Percentiles rank a stretch among this genome's conserved stretches.
These are phyloP conservation scores for Entonaema liquescens DNA, from an alignment of 495 filamentous ascomycete species.

Conservation along the genomic window DNA sequence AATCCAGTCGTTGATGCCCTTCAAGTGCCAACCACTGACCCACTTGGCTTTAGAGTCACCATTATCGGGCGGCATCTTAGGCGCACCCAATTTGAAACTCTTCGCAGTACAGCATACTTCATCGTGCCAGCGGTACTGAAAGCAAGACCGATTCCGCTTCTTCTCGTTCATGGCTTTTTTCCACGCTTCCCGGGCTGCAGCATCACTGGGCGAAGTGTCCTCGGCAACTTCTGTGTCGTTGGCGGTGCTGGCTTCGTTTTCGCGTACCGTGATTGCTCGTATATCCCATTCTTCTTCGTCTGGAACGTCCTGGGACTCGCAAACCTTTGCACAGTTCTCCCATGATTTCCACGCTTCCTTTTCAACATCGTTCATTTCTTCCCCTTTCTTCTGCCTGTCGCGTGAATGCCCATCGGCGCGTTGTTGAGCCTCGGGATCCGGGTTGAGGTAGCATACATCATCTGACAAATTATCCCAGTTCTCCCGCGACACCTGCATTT, in stretches of 20 bases:
- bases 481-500: constrained; percentile 46
- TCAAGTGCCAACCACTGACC: constrained; percentile 48
- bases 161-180: constrained; percentile 41
- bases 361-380: constrained; percentile 49
- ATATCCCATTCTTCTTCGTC: constrained; percentile 40
- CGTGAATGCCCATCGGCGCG: constrained; percentile 24
- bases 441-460: constrained; percentile 49
- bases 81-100: constrained; percentile 47
- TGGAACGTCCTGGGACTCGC: constrained; percentile 47
- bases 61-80: constrained; percentile 39
- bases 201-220: constrained; percentile 75
- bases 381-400: constrained; percentile 44
- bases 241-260: constrained; percentile 32
- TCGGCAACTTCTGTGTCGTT: constrained; percentile 57
- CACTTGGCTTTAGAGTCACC: constrained; percentile 34
- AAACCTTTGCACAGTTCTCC: constrained; percentile 53
- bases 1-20: constrained; percentile 52
- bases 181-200: constrained; percentile 44
- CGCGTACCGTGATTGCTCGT: constrained; percentile 10
- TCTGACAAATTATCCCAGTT: constrained; percentile 58
- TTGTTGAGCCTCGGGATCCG: constrained; percentile 42
- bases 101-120: constrained; percentile 47
- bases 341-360: constrained; percentile 50
- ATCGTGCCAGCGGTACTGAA: constrained; percentile 50
- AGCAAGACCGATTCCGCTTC: constrained; percentile 43